Evolutionary conservation across 768 basidiomycete species (phyloP).

Genomic region (Suillus tomentosus): DNA sequence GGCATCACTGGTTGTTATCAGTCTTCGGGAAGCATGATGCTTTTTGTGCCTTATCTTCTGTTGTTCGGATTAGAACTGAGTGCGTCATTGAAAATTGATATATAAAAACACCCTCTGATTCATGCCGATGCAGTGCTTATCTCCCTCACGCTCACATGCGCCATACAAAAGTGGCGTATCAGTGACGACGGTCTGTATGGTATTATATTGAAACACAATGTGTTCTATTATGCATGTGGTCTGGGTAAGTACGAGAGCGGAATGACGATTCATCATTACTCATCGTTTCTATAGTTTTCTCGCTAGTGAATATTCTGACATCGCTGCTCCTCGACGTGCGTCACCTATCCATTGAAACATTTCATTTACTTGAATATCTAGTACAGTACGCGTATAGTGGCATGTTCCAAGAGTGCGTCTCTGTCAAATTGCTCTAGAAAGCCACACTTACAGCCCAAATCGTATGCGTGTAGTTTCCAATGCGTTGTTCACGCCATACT

Average conservation of each 20-base stretch:
- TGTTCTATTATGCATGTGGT: constrained; percentile 13
- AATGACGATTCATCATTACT: too few species aligned
- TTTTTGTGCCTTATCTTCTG: constrained; percentile 10
- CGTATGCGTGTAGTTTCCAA: constrained; percentile 6
- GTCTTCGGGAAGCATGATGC: background rate
- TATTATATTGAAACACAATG: constrained; percentile 12
- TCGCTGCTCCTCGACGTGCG: constrained; percentile 10
- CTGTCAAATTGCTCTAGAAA: background rate
- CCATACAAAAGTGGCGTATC: constrained; percentile 3
- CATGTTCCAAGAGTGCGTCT: constrained; percentile 13
- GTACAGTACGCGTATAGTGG: constrained; percentile 12
- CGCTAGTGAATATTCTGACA: constrained; percentile 8
- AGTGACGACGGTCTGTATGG: background rate
- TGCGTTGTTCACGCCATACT: constrained; percentile 11
- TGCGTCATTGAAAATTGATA: background rate
- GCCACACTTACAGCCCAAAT: background rate
- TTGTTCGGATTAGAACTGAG: constrained; percentile 12
- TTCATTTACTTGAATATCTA: background rate
- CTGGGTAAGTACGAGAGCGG: constrained; percentile 5
- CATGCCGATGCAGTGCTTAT: constrained; percentile 4
- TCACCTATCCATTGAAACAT: background rate
- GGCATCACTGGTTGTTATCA: constrained; percentile 8
- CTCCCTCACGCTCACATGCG: constrained; percentile 11
- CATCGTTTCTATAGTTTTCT: constrained; percentile 2
- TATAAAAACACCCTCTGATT: background rate